Evolutionary conservation across 2,329 filamentous ascomycete species (phyloP).

Genomic region (Boeremia lycopersici): DNA sequence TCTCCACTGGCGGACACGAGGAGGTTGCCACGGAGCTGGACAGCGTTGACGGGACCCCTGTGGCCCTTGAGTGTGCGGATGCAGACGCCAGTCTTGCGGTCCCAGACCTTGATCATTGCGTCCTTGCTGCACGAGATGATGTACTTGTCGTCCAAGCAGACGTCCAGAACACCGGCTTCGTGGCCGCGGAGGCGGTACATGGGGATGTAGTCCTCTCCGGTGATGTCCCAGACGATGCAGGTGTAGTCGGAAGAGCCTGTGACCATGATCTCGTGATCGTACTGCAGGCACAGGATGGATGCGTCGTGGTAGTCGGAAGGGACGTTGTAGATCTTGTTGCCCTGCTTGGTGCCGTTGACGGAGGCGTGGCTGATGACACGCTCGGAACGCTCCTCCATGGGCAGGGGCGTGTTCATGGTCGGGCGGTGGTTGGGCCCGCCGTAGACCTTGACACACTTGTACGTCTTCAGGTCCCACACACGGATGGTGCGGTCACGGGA

Average conservation of each 20-base stretch:
- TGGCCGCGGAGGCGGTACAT: conserved; percentile 80
- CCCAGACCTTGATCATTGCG: conserved; percentile 91
- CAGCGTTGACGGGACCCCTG: conserved; percentile 90
- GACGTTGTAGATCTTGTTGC: conserved; percentile 54
- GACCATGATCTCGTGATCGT: conserved; percentile 89
- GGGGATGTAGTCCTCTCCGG: conserved; percentile 68
- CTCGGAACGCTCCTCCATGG: conserved; percentile 49
- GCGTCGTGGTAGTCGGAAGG: conserved; percentile 75
- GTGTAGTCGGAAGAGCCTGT: conserved; percentile 92
- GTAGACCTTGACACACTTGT: conserved; percentile 83
- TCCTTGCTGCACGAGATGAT: conserved; percentile 99
- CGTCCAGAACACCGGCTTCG: conserved; percentile 86
- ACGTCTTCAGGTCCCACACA: conserved; percentile 92
- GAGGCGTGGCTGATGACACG: conserved; percentile 53
- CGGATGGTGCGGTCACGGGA: conserved; percentile 95
- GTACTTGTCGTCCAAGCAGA: conserved; percentile 88
- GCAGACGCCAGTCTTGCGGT: conserved; percentile 76
- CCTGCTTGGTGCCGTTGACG: conserved; percentile 54
- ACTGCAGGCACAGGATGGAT: conserved; percentile 93
- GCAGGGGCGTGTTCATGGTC: conserved; percentile 54
- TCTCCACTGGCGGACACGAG: conserved; percentile 94
- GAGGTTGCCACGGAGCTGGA: conserved; percentile 90
- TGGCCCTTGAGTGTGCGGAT: conserved; percentile 84
- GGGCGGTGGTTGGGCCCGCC: conserved; percentile 72
- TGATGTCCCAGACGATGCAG: conserved; percentile 89